Base-by-base conservation (phyloP, 2,329 filamentous ascomycete genomes). In the Alternaria brassicae region DNA sequence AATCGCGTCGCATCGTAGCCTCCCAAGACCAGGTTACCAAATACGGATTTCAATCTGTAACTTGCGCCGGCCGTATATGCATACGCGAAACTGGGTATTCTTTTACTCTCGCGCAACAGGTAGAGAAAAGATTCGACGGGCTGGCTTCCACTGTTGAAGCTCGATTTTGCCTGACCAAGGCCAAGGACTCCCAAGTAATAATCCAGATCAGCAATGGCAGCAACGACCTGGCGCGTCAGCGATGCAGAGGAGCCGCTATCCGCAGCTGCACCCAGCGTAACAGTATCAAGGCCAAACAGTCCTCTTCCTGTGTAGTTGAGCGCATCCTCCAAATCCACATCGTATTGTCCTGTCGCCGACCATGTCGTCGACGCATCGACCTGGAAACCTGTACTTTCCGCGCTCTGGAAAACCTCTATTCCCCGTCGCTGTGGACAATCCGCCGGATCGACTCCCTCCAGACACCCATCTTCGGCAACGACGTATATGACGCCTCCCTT, bases 1-100 rank as follows among this genome's bases (percentile, higher is more conserved):
- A 79, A 76, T n/a, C 78, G 74, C 1, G 73, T 74, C 17, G 70
- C 65, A 60, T 82, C 79, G 55, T 79, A 81, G 6, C 80, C 80
- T 15, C 80, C 79, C 4, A 82, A 60, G 1, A 77, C 73, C 21
- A 81, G 68, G 48, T 68, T 79, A 7, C 74, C 76, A 36, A 72
- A 70, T 0, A 74, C 72, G 1, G 70, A 71, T 42, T 77, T 77
- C 21, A 71, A 53, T 9, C 67, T 66, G 56, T 78, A 77, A 28
- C 70, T 69, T 28, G 74, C 74, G 21, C 76, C 76, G 44, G 76
- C 76, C 19, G 76, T 75, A 48, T 78, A 78, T 2, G 63, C 69
- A 54, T 75, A 78, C 1, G 75, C 74, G 4, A 75, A 54, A 51
- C 74, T 78, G 1, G 76, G 75, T 21, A 78, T 77, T 41, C 65